A percentile compares a stretch with the other conserved stretches of the same genome.
phyloP scores from a whole-genome alignment of 1,139 yeast genomes.

The Sugiyamaella castrensis region DNA sequence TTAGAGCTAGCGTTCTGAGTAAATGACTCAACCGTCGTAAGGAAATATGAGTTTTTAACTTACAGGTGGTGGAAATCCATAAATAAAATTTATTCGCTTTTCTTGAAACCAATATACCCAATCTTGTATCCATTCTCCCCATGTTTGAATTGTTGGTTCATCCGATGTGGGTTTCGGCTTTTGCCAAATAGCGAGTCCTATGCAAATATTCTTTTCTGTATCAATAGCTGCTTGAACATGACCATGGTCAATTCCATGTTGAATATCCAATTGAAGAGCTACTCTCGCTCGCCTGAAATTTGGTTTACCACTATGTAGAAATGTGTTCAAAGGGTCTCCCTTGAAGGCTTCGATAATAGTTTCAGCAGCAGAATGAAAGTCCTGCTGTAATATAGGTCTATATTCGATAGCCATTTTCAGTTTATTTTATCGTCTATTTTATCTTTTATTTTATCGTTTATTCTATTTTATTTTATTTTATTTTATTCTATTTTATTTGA shows the following conservation, averaged over 20 bases:
- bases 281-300: neutral
- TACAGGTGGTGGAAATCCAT: conserved; percentile 4
- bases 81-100: conserved; percentile 1
- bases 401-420: conserved; percentile 3
- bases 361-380: neutral
- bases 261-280: neutral
- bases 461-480: no score
- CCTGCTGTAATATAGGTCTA: neutral
- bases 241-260: neutral
- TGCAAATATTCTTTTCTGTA: neutral
- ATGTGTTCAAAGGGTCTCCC: conserved; percentile 4
- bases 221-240: conserved; percentile 1
- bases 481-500: no score
- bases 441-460: no score
- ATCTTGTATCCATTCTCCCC: conserved; percentile 5
- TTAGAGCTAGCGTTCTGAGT: neutral
- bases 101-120: neutral
- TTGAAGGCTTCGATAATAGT: neutral
- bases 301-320: conserved; percentile 1
- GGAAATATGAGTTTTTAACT: neutral
- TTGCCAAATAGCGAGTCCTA: conserved; percentile 8
- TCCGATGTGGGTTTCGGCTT: neutral
- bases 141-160: neutral
- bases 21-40: neutral
- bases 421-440: no score